Conservation (phyloP, 129 eudicot species). For the Flaveria linearis region DNA sequence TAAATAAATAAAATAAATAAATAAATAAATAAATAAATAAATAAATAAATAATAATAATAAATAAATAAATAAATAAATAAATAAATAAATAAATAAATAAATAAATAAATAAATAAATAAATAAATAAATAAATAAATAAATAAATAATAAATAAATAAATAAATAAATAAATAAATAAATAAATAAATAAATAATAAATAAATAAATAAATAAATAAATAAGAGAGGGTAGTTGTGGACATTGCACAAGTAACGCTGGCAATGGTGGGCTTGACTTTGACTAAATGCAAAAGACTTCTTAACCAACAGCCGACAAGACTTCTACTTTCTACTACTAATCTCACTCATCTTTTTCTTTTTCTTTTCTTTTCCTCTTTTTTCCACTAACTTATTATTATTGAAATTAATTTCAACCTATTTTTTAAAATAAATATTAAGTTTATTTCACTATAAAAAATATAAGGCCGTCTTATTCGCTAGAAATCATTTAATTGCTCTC, state of each 20-base stretch:
- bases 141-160: too few species aligned
- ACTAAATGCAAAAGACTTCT: constrained; percentile 40
- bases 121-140: too few species aligned
- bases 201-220: not conserved
- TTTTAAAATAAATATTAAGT: not conserved
- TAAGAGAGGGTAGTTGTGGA: constrained; percentile 4
- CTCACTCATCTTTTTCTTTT: constrained; percentile 3
- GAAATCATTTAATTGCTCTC: not conserved
- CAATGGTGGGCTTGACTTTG: constrained; percentile 84
- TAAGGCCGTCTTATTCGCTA: not conserved
- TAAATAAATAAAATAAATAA: not conserved
- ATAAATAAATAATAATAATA: not conserved
- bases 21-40: not conserved
- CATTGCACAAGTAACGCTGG: constrained; percentile 23
- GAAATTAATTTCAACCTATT: not conserved
- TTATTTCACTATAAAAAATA: not conserved
- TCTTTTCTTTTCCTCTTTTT: not conserved
- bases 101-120: not conserved
- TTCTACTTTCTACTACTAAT: constrained; percentile 11
- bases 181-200: too few species aligned
- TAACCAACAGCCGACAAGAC: constrained; percentile 49
- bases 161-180: too few species aligned
- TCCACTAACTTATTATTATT: not conserved
- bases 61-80: not conserved
- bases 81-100: not conserved